A percentile compares a stretch with the other conserved stretches of the same genome.
phyloP scores from a whole-genome alignment of 306 rosid species.

The Prinsepia uniflora region DNA sequence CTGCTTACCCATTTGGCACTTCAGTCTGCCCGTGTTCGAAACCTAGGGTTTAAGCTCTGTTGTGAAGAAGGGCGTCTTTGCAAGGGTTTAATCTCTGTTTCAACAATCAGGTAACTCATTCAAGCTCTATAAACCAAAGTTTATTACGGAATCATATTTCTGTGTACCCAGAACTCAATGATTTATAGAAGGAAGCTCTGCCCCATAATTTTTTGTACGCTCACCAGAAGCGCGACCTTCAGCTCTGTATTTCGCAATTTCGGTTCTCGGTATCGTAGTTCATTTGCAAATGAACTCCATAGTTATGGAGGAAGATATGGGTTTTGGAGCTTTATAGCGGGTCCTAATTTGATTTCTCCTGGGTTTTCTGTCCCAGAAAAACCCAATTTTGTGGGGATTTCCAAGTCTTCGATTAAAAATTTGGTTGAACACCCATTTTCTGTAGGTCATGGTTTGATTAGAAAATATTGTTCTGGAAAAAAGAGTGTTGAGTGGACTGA shows the following conservation, averaged over 20 bases:
- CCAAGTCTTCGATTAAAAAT: conserved; percentile 22
- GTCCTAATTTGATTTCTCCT: conserved; percentile 19
- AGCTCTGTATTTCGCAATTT: conserved; percentile 17
- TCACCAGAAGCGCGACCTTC: conserved; percentile 23
- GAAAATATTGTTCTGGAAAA: conserved; percentile 46
- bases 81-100: background rate
- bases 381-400: conserved; percentile 17
- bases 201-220: conserved; percentile 32
- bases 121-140: background rate
- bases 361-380: background rate
- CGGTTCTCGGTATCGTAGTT: background rate
- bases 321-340: conserved; percentile 30
- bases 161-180: conserved; percentile 31
- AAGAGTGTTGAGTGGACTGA: conserved; percentile 59
- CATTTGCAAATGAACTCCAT: background rate
- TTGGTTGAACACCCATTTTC: conserved; percentile 12
- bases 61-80: background rate
- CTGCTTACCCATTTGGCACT: background rate
- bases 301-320: conserved; percentile 18
- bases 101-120: conserved; percentile 5
- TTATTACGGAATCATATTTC: background rate
- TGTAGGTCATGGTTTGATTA: conserved; percentile 16
- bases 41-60: conserved; percentile 12
- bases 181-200: conserved; percentile 30
- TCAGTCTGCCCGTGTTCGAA: background rate